phyloP scores from a whole-genome alignment of 1,284 basidiomycete genomes.

The Singerocomus inundabilis region DNA sequence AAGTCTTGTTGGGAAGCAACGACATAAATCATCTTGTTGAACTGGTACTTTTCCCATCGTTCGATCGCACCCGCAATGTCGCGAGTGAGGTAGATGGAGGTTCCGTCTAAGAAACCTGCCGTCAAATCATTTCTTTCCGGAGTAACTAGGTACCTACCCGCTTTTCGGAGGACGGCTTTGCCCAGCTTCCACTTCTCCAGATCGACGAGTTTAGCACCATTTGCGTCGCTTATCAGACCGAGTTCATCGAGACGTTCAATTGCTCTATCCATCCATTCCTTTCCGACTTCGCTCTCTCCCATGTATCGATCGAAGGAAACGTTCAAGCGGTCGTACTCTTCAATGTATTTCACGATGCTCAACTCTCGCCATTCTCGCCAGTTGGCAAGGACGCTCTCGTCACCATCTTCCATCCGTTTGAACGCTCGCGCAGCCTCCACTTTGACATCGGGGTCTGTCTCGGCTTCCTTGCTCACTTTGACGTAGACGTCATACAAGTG shows the following conservation, averaged over 20 bases:
- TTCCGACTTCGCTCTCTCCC: slow-evolving; percentile 88
- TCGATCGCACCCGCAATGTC: slow-evolving; percentile 95
- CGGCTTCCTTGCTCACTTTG: slow-evolving; percentile 86
- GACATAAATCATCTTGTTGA: slow-evolving; percentile 99
- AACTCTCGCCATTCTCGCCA: slow-evolving; percentile 95
- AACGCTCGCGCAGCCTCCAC: slow-evolving; percentile 87
- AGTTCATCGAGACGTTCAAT: slow-evolving; percentile 60
- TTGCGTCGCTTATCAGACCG: slow-evolving; percentile 59
- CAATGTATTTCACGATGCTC: slow-evolving; percentile 88
- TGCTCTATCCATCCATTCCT: slow-evolving; percentile 75
- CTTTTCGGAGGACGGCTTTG: slow-evolving; percentile 88
- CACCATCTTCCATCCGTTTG: slow-evolving; percentile 95
- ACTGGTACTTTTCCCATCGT: slow-evolving; percentile 89
- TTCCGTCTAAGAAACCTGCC: slow-evolving; percentile 66
- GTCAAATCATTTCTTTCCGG: not conserved
- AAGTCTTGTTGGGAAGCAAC: slow-evolving; percentile 94
- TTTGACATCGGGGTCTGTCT: slow-evolving; percentile 72
- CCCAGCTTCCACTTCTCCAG: slow-evolving; percentile 88
- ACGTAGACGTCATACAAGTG: slow-evolving; percentile 96
- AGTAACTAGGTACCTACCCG: slow-evolving; percentile 44
- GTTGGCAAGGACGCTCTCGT: slow-evolving; percentile 78
- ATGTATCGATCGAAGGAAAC: slow-evolving; percentile 93
- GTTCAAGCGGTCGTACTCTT: slow-evolving; percentile 90
- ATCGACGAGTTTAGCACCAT: slow-evolving; percentile 80
- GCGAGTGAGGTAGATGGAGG: slow-evolving; percentile 97